A percentile compares a stretch with the other conserved stretches of the same genome.
Evolutionary conservation across 257 asterid species (phyloP).

Genomic region (Rauvolfia tetraphylla): DNA sequence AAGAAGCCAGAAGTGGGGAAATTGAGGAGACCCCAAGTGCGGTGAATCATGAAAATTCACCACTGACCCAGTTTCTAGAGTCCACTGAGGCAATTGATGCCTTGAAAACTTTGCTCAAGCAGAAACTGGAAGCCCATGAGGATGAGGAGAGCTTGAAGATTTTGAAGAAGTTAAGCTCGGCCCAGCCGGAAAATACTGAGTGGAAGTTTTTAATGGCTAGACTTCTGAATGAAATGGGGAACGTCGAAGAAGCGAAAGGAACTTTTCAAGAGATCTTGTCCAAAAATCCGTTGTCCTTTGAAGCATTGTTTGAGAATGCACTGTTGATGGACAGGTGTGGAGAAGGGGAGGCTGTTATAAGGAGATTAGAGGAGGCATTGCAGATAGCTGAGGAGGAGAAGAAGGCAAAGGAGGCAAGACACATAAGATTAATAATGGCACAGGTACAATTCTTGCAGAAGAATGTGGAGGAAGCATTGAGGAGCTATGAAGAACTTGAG

Average conservation of each 20-base stretch:
- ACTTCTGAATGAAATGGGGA: constrained; percentile 61
- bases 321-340: constrained; percentile 73
- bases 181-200: constrained; percentile 62
- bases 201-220: constrained; percentile 73
- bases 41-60: constrained; percentile 28
- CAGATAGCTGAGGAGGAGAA: constrained; percentile 55
- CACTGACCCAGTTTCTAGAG: constrained; percentile 43
- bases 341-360: constrained; percentile 54
- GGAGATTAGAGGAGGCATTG: constrained; percentile 65
- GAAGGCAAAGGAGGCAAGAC: constrained; percentile 66
- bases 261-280: constrained; percentile 56
- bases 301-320: constrained; percentile 74
- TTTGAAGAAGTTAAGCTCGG: constrained; percentile 38
- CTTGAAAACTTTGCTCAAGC: constrained; percentile 49
- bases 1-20: background rate
- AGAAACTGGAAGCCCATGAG: constrained; percentile 66
- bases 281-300: constrained; percentile 47
- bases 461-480: constrained; percentile 77
- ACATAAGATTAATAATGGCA: constrained; percentile 77
- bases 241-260: constrained; percentile 46
- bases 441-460: constrained; percentile 78
- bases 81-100: constrained; percentile 57
- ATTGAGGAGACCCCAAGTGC: constrained; percentile 2
- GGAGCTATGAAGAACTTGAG: constrained; percentile 64
- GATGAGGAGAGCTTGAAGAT: constrained; percentile 60